Evolutionary conservation across 306 rosid species (phyloP), one percentile per base, ranked within the genome.

Genomic region (Rubus idaeus): DNA sequence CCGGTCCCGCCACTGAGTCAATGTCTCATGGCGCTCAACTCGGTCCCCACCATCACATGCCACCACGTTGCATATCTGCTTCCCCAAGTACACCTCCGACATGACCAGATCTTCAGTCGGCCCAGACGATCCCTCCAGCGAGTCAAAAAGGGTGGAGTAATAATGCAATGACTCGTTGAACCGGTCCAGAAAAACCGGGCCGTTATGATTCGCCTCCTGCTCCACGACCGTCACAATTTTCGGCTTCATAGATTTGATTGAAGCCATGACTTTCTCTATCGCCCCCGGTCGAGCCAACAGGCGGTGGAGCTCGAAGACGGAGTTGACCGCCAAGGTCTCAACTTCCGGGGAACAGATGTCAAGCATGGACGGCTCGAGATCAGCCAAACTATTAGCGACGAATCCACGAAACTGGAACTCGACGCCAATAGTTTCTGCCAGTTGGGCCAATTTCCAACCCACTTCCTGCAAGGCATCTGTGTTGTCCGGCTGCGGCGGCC

Each of bases 11-110:
- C 98, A 94, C 83, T 90, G 94, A 42, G 18, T 47, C 83, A 90
- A 18, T 9, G 86, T 83, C 87, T 94, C 98, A 74, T 91, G 98
- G 16, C 98, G 78, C 82, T 94, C 98, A 0, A 91, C 92, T 44
- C 98, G 90, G 70, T 89, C 93, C 46, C 77, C 8, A 0, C 93
- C 96, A 66, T 93, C 97, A 39, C 79, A 90, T 4, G 93, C 93
- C 78, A 93, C 97, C 83, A 93, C 91, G 88, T 93, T 91, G 79
- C 88, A 87, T 55, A 94, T 90, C 73, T 94, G 96, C 12, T 81
- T 84, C 46, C 96, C 96, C 3, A 94, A 30, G 49, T 91, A 94
- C 26, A 87, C 14, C 87, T 91, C 97, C 47, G 97, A 88, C 93
- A 89, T 86, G n/a, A 87, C 2, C 67, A 84, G 56, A 10, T 91